phyloP scores from a whole-genome alignment of 1,284 basidiomycete species.

The Heterobasidion annosum region DNA sequence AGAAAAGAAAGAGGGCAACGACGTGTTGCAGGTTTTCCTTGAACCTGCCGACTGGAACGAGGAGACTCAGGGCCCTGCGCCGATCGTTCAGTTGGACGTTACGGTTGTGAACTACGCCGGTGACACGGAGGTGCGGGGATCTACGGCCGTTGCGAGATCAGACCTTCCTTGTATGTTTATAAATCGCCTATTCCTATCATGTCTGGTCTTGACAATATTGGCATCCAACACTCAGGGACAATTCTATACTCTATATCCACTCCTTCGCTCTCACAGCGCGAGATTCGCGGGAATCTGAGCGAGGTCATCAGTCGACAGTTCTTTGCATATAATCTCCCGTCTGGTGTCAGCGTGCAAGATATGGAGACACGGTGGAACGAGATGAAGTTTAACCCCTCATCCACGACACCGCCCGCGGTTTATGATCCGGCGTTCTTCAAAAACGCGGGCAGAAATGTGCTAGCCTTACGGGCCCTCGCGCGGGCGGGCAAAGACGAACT shows the following conservation, averaged over 20 bases:
- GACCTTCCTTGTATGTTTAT: slow-evolving; percentile 15
- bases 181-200: background rate
- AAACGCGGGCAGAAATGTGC: background rate
- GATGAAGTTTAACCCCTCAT: slow-evolving; percentile 35
- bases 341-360: slow-evolving; percentile 32
- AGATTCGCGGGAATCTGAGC: slow-evolving; percentile 24
- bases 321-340: slow-evolving; percentile 35
- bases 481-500: background rate
- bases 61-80: slow-evolving; percentile 19
- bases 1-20: slow-evolving; percentile 36
- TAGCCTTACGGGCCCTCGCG: background rate
- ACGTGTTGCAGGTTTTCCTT: slow-evolving; percentile 53
- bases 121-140: slow-evolving; percentile 21
- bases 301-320: slow-evolving; percentile 30
- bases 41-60: slow-evolving; percentile 47
- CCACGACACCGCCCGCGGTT: background rate
- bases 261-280: slow-evolving; percentile 19
- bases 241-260: slow-evolving; percentile 40
- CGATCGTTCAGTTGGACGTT: slow-evolving; percentile 34
- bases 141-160: slow-evolving; percentile 22
- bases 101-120: slow-evolving; percentile 24
- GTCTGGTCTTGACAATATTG: background rate
- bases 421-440: background rate
- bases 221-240: slow-evolving; percentile 33
- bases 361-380: slow-evolving; percentile 39